Evolutionary conservation across 139 green algal genomes (phyloP).

Genomic region (Tetraselmis chui): DNA sequence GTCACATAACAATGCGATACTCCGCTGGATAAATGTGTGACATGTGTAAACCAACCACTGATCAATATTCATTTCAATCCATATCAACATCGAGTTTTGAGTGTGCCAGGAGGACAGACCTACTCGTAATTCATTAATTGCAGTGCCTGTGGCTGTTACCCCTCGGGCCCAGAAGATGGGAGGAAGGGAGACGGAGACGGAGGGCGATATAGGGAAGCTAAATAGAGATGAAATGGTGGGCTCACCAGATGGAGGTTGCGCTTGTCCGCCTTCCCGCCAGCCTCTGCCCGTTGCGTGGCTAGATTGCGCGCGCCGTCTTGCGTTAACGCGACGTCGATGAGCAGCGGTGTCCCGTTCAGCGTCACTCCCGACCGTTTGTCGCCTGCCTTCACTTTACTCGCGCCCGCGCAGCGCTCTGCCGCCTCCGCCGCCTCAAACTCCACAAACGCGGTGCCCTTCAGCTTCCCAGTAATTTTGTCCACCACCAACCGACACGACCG

Average conservation of each 20-base stretch:
- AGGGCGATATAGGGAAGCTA: no score
- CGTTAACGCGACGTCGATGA: slow-evolving; percentile 68
- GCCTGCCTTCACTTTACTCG: not conserved
- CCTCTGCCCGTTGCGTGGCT: slow-evolving; percentile 13
- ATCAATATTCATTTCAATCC: no score
- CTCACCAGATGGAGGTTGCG: slow-evolving; percentile 76
- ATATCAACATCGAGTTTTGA: no score
- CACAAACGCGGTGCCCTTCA: slow-evolving; percentile 86
- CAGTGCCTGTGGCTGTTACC: no score
- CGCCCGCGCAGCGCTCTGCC: slow-evolving; percentile 21
- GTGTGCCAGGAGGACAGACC: no score
- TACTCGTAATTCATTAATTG: no score
- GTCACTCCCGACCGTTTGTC: slow-evolving; percentile 29
- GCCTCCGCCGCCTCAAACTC: slow-evolving; percentile 50
- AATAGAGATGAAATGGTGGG: not conserved
- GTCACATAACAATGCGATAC: no score
- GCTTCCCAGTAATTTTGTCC: slow-evolving; percentile 63
- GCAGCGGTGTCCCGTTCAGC: slow-evolving; percentile 53
- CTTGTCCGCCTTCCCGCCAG: slow-evolving; percentile 40
- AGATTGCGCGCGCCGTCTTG: slow-evolving; percentile 50
- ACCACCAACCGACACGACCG: slow-evolving; percentile 56
- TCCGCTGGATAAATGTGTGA: no score
- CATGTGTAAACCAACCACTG: no score
- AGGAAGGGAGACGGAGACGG: no score
- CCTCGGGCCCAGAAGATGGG: no score